Conservation (phyloP, 2,329 filamentous ascomycete species). For the Fusarium hostae region DNA sequence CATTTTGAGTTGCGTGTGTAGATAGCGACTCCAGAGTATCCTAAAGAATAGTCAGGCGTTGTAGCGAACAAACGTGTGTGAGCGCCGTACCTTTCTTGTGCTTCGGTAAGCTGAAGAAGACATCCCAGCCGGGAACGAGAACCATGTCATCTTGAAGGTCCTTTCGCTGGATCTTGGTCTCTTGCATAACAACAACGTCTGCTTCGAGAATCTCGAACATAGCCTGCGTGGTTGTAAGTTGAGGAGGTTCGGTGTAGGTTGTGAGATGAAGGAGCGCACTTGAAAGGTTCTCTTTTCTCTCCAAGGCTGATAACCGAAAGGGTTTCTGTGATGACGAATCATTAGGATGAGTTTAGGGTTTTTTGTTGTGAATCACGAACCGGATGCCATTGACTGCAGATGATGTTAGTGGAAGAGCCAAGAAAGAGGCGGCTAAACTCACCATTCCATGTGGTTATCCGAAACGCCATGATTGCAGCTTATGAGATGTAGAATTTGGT, state of each 20-base stretch:
- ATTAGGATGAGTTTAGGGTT: constrained; percentile 4
- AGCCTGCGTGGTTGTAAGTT: constrained; percentile 58
- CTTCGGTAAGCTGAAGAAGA: constrained; percentile 91
- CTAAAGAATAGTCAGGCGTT: constrained; percentile 55
- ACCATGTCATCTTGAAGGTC: constrained; percentile 97
- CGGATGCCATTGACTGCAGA: constrained; percentile 80
- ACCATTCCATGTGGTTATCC: constrained; percentile 92
- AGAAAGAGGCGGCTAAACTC: constrained; percentile 41
- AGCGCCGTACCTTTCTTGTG: constrained; percentile 81
- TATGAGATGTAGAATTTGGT: background rate
- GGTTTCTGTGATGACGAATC: constrained; percentile 66
- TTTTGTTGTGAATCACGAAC: constrained; percentile 53
- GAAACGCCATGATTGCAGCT: constrained; percentile 70
- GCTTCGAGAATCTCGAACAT: constrained; percentile 96
- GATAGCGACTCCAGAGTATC: constrained; percentile 94
- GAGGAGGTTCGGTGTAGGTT: background rate
- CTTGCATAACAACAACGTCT: constrained; percentile 95
- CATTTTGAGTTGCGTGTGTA: constrained; percentile 92
- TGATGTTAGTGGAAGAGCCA: constrained; percentile 4
- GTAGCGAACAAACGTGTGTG: background rate
- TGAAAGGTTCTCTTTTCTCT: constrained; percentile 75
- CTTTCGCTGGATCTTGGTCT: constrained; percentile 94
- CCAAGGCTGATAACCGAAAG: constrained; percentile 88
- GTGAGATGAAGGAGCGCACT: constrained; percentile 53
- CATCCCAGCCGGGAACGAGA: constrained; percentile 92